Percentiles rank a stretch among this genome's conserved stretches.
phyloP scores from a whole-genome alignment of 2,329 filamentous ascomycete species.

The Podosphaera xanthii region DNA sequence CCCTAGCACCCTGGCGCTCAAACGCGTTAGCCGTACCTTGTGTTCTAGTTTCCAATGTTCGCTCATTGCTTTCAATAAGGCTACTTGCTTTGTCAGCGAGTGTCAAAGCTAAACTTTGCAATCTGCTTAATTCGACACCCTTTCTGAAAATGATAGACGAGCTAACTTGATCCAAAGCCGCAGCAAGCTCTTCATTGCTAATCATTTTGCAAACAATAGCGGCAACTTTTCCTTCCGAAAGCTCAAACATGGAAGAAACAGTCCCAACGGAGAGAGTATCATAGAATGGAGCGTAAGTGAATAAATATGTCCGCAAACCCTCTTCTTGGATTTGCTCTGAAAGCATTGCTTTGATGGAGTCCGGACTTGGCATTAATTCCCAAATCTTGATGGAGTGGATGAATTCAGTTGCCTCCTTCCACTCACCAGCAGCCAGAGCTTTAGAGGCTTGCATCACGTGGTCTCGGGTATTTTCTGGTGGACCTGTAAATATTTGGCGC shows the following conservation, averaged over 20 bases:
- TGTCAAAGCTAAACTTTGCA: slow-evolving; percentile 85
- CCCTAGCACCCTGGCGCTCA: slow-evolving; percentile 68
- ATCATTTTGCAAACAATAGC: slow-evolving; percentile 98
- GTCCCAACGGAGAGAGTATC: slow-evolving; percentile 79
- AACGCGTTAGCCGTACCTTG: slow-evolving; percentile 91
- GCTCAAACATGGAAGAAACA: slow-evolving; percentile 84
- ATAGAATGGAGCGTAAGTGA: slow-evolving; percentile 98
- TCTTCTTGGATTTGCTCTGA: slow-evolving; percentile 97
- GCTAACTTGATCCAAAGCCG: slow-evolving; percentile 93
- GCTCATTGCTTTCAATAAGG: slow-evolving; percentile 92
- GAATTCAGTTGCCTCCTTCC: slow-evolving; percentile 87
- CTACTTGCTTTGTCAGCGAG: slow-evolving; percentile 89
- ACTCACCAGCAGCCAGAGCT: slow-evolving; percentile 86
- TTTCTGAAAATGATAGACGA: slow-evolving; percentile 97
- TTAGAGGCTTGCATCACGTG: slow-evolving; percentile 99
- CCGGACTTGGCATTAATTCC: slow-evolving; percentile 84
- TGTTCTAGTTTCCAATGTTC: slow-evolving; percentile 88
- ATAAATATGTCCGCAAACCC: slow-evolving; percentile 91
- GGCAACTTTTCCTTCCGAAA: slow-evolving; percentile 73
- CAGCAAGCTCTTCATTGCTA: slow-evolving; percentile 90
- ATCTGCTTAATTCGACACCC: slow-evolving; percentile 87
- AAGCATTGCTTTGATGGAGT: slow-evolving; percentile 92
- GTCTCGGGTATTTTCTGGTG: slow-evolving; percentile 94
- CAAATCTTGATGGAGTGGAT: slow-evolving; percentile 99
- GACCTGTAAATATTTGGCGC: slow-evolving; percentile 95